phyloP scores from a whole-genome alignment of 768 basidiomycete genomes.

The Boletus pseudopeckii region DNA sequence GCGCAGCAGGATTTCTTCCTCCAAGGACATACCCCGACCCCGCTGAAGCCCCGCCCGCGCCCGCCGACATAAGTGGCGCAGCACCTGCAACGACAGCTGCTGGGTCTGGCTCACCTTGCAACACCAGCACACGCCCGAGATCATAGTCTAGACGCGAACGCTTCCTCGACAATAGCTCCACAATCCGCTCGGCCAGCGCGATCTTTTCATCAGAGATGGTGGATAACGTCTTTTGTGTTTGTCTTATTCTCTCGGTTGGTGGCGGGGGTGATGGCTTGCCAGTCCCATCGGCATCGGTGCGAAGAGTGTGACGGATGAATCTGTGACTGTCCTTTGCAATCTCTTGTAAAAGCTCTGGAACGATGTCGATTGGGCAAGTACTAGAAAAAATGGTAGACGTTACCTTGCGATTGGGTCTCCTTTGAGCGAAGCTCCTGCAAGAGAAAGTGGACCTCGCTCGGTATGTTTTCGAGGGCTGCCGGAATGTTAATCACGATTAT shows the following conservation, averaged over 20 bases:
- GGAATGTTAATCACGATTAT: background rate
- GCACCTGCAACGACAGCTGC: conserved; percentile 30
- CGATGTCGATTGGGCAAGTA: background rate
- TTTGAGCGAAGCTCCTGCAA: conserved; percentile 47
- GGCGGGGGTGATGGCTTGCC: conserved; percentile 31
- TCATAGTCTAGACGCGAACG: conserved; percentile 47
- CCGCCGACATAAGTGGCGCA: conserved; percentile 21
- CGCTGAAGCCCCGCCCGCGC: conserved; percentile 5
- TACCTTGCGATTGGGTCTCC: conserved; percentile 43
- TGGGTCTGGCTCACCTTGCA: conserved; percentile 43
- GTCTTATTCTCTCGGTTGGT: conserved; percentile 30
- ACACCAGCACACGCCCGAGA: conserved; percentile 39
- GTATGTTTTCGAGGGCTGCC: conserved; percentile 48
- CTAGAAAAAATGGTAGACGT: background rate
- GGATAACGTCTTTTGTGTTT: conserved; percentile 27
- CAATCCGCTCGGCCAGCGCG: conserved; percentile 40
- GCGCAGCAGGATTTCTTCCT: conserved; percentile 37
- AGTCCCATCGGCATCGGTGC: conserved; percentile 23
- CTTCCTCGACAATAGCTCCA: conserved; percentile 43
- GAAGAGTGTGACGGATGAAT: conserved; percentile 43
- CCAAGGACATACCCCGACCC: conserved; percentile 31
- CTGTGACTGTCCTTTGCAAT: conserved; percentile 42
- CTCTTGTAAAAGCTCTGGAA: conserved; percentile 41
- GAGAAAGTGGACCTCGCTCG: conserved; percentile 45
- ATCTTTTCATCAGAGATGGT: conserved; percentile 43